These are phyloP conservation scores for Mycena kentingensis DNA, from an alignment of 768 basidiomycete genomes.

Conservation along the genomic window DNA sequence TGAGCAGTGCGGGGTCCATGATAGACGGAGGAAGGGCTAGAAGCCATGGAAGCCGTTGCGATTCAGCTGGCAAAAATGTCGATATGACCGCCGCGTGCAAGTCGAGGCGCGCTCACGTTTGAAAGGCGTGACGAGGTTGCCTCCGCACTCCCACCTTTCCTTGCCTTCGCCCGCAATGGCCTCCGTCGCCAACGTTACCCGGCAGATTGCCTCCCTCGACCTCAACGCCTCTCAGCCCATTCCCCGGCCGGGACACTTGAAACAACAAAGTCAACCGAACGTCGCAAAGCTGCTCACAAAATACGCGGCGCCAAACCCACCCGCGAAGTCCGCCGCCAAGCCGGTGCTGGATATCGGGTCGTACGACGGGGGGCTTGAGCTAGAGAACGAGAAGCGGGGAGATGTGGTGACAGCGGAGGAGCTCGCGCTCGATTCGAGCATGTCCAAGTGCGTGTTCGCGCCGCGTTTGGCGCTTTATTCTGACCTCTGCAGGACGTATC, in stretches of 20 bases:
- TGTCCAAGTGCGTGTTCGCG: slow-evolving; percentile 52
- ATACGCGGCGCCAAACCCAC: slow-evolving; percentile 67
- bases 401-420: slow-evolving; percentile 71
- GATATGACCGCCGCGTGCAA: too few relatives aligned
- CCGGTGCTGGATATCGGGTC: slow-evolving; percentile 73
- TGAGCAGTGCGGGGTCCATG: too few relatives aligned
- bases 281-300: slow-evolving; percentile 76
- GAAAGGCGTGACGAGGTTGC: too few relatives aligned
- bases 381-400: slow-evolving; percentile 81
- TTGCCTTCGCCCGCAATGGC: not conserved
- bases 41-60: too few relatives aligned
- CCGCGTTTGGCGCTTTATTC: not conserved
- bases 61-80: too few relatives aligned
- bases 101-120: too few relatives aligned
- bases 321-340: slow-evolving; percentile 35
- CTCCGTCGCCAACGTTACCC: not conserved
- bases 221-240: not conserved
- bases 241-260: slow-evolving; percentile 39
- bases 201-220: slow-evolving; percentile 1
- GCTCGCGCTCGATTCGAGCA: slow-evolving; percentile 83
- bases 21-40: too few relatives aligned
- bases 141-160: too few relatives aligned
- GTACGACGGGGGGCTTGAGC: slow-evolving; percentile 97
- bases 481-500: slow-evolving; percentile 54
- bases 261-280: slow-evolving; percentile 59